Evolutionary conservation across 352 stramenopile species (phyloP).

Genomic region (Phytophthora agathidicida): DNA sequence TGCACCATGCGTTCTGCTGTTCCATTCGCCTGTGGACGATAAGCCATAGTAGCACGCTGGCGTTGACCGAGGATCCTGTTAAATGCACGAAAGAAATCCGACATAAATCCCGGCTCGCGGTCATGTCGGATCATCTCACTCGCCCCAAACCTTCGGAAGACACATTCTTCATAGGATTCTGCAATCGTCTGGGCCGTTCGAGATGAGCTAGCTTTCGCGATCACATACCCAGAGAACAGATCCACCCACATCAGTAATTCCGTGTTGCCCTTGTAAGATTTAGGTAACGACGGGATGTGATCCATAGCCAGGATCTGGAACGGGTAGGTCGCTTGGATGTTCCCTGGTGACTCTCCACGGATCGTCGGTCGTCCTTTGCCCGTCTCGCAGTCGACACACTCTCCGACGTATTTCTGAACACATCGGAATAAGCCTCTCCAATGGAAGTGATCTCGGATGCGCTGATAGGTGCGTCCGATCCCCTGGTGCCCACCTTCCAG

Average conservation of each 20-base stretch:
- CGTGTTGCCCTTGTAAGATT: slow-evolving; percentile 28
- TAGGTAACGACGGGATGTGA: slow-evolving; percentile 31
- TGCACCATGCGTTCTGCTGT: slow-evolving; percentile 31
- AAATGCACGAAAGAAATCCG: slow-evolving; percentile 25
- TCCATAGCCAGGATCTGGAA: slow-evolving; percentile 40
- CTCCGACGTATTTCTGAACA: too few species aligned
- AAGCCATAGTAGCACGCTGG: slow-evolving; percentile 12
- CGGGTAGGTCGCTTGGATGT: slow-evolving; percentile 16
- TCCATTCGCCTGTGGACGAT: slow-evolving; percentile 28
- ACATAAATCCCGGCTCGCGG: slow-evolving; percentile 34
- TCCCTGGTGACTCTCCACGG: slow-evolving; percentile 14
- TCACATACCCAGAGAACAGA: too few species aligned
- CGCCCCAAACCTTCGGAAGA: slow-evolving; percentile 22
- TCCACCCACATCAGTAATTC: too few species aligned
- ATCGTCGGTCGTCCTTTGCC: slow-evolving; percentile 11
- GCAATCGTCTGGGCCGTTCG: slow-evolving; percentile 25
- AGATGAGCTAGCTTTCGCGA: slow-evolving; percentile 19
- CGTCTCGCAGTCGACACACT: slow-evolving; percentile 20
- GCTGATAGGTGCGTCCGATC: too few species aligned
- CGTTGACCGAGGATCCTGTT: slow-evolving; percentile 20
- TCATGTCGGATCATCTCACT: slow-evolving; percentile 30
- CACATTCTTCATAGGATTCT: slow-evolving; percentile 24
- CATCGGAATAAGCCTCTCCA: too few species aligned
- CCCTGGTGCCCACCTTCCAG: too few species aligned
- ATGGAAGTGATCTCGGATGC: too few species aligned